These are phyloP conservation scores for Aspergillus jensenii DNA, from an alignment of 2,329 filamentous ascomycete genomes.

Conservation along the genomic window DNA sequence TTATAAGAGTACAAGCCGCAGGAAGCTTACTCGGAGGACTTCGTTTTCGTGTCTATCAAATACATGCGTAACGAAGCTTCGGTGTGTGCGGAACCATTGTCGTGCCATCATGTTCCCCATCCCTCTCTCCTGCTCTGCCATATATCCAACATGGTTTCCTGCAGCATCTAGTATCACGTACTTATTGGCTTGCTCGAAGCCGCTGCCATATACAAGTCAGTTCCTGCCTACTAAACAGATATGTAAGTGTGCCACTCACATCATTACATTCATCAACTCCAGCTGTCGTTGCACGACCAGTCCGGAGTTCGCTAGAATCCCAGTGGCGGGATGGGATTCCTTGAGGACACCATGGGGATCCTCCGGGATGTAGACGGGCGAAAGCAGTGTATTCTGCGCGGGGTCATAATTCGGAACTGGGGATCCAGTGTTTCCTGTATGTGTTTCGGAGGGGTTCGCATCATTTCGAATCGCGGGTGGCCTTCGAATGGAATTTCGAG, in stretches of 20 bases:
- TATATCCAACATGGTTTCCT: slow-evolving; percentile 63
- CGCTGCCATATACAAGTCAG: slow-evolving; percentile 31
- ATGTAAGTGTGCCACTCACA: slow-evolving; percentile 34
- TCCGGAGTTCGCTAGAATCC: slow-evolving; percentile 60
- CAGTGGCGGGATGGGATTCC: slow-evolving; percentile 57
- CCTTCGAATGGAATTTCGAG: slow-evolving; percentile 31
- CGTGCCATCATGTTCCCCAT: slow-evolving; percentile 56
- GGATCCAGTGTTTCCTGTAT: slow-evolving; percentile 30
- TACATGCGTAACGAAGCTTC: slow-evolving; percentile 65
- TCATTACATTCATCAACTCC: slow-evolving; percentile 65
- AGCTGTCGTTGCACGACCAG: slow-evolving; percentile 63
- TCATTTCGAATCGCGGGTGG: slow-evolving; percentile 21
- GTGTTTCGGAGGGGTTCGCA: slow-evolving; percentile 4
- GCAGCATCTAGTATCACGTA: slow-evolving; percentile 66
- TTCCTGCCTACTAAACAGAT: neutral
- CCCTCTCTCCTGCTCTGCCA: slow-evolving; percentile 63
- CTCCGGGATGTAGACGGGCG: slow-evolving; percentile 62
- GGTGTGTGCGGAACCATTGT: slow-evolving; percentile 62
- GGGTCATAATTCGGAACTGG: slow-evolving; percentile 43
- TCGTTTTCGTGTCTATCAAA: slow-evolving; percentile 63
- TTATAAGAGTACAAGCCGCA: neutral
- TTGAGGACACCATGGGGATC: slow-evolving; percentile 61
- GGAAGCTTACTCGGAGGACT: slow-evolving; percentile 50
- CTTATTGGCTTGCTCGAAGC: slow-evolving; percentile 66
- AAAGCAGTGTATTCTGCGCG: slow-evolving; percentile 51